phyloP scores from a whole-genome alignment of 2,329 filamentous ascomycete genomes.

The Pseudogymnoascus verrucosus region DNA sequence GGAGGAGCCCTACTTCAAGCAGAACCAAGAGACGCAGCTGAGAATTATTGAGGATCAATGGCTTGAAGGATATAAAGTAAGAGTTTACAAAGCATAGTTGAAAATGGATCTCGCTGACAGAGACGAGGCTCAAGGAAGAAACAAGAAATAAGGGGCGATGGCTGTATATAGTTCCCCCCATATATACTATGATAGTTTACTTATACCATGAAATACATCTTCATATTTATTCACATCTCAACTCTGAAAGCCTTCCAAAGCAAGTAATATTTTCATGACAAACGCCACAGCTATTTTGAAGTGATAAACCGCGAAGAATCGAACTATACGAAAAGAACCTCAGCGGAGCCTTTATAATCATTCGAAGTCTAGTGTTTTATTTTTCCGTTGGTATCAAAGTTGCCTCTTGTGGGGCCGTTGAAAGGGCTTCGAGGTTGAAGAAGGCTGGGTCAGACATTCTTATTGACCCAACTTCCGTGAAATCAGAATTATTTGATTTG shows the following conservation, averaged over 20 bases:
- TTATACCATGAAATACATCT: not conserved
- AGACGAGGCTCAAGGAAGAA: slow-evolving; percentile 2
- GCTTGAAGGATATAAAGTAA: slow-evolving; percentile 31
- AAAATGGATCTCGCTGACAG: not conserved
- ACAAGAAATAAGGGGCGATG: not conserved
- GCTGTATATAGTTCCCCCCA: not conserved
- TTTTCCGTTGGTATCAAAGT: not conserved
- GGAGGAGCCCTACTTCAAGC: slow-evolving; percentile 33
- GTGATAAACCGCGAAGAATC: not conserved
- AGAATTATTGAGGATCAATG: slow-evolving; percentile 36
- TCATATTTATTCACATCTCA: not conserved
- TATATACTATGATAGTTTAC: not conserved
- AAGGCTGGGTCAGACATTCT: not conserved
- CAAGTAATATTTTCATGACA: not conserved
- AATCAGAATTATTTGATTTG: not conserved
- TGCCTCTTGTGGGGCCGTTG: not conserved
- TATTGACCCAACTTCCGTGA: not conserved
- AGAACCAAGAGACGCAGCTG: slow-evolving; percentile 32
- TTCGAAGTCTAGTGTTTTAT: not conserved
- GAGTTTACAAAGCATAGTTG: slow-evolving; percentile 27
- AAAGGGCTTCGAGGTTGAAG: not conserved
- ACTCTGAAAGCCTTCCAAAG: not conserved
- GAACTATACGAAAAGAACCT: not conserved
- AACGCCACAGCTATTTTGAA: not conserved
- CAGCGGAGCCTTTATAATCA: not conserved